phyloP scores from a whole-genome alignment of 208 protist species.

The Wallacemonas sp. region DNA sequence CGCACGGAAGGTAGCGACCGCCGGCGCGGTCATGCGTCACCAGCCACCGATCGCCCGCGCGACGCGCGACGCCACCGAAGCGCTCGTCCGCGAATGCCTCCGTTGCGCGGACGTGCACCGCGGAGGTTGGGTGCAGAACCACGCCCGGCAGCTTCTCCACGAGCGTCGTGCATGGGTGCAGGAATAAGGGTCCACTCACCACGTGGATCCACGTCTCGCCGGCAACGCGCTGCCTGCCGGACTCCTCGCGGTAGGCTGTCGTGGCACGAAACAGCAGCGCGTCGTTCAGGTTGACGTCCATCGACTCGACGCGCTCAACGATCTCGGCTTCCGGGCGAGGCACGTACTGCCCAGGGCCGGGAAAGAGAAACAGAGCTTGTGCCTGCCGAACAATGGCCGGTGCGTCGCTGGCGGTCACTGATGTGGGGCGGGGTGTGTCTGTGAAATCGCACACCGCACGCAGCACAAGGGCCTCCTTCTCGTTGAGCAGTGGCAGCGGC shows the following conservation, averaged over 20 bases:
- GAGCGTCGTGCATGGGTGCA: slow-evolving; percentile 45
- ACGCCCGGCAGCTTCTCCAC: slow-evolving; percentile 14
- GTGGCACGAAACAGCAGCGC: slow-evolving; percentile 28
- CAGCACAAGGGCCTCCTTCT: slow-evolving; percentile 60
- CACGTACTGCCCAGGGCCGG: slow-evolving; percentile 36
- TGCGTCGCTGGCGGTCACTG: background rate
- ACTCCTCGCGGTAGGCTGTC: slow-evolving; percentile 23
- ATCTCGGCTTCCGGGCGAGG: slow-evolving; percentile 30
- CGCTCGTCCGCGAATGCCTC: slow-evolving; percentile 25
- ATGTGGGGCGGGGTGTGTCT: background rate
- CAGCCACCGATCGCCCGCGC: slow-evolving; percentile 7
- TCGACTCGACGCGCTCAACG: background rate
- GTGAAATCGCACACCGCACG: slow-evolving; percentile 16
- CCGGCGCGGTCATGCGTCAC: slow-evolving; percentile 15
- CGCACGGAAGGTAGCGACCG: slow-evolving; percentile 53
- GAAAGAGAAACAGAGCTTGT: slow-evolving; percentile 32
- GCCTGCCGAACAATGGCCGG: background rate
- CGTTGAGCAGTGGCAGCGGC: slow-evolving; percentile 58
- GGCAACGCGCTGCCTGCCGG: slow-evolving; percentile 21
- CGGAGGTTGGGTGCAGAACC: slow-evolving; percentile 33
- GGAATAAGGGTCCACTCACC: slow-evolving; percentile 52
- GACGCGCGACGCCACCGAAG: slow-evolving; percentile 18
- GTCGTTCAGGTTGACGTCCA: slow-evolving; percentile 11
- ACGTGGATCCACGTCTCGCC: slow-evolving; percentile 87
- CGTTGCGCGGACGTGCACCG: slow-evolving; percentile 42